Percentiles rank a stretch among this genome's conserved stretches.
These are phyloP conservation scores for Santalum album DNA, from an alignment of 164 flowering plant species.

Conservation along the genomic window DNA sequence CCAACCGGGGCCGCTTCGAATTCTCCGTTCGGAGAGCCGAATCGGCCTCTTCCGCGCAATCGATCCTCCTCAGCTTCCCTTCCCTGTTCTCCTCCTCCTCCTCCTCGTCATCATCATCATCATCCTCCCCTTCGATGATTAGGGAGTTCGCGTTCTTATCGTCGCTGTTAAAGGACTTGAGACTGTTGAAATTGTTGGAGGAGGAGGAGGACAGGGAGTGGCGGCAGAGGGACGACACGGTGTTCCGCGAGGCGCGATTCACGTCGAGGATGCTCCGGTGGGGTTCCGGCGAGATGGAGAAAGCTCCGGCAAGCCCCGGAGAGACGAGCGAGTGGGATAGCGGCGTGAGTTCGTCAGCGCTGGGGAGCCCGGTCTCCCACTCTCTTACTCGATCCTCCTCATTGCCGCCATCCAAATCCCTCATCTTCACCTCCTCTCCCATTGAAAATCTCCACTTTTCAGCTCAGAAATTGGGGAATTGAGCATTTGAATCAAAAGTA, in stretches of 20 bases:
- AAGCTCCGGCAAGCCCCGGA: conserved; percentile 67
- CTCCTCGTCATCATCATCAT: not conserved
- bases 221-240: conserved; percentile 40
- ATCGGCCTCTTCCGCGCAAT: conserved; percentile 41
- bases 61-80: conserved; percentile 35
- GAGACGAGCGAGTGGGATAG: conserved; percentile 59
- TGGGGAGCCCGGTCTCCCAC: conserved; percentile 82
- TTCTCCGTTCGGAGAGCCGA: conserved; percentile 26
- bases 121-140: too few species aligned
- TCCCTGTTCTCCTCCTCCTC: conserved; percentile 20
- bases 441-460: conserved; percentile 6
- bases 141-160: too few species aligned
- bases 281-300: conserved; percentile 63
- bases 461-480: not conserved
- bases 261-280: conserved; percentile 46
- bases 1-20: conserved; percentile 64
- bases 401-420: too few species aligned
- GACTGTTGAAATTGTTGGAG: too few species aligned
- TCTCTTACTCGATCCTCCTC: conserved; percentile 46
- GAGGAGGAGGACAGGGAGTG: conserved; percentile 14
- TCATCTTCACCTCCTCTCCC: conserved; percentile 40
- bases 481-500: not conserved
- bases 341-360: conserved; percentile 56
- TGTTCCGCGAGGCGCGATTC: conserved; percentile 52
- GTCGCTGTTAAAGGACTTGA: conserved; percentile 26